Evolutionary conservation across 2,329 filamentous ascomycete genomes (phyloP), one percentile per base, ranked within the genome.

Genomic region (Diaporthe helianthi): DNA sequence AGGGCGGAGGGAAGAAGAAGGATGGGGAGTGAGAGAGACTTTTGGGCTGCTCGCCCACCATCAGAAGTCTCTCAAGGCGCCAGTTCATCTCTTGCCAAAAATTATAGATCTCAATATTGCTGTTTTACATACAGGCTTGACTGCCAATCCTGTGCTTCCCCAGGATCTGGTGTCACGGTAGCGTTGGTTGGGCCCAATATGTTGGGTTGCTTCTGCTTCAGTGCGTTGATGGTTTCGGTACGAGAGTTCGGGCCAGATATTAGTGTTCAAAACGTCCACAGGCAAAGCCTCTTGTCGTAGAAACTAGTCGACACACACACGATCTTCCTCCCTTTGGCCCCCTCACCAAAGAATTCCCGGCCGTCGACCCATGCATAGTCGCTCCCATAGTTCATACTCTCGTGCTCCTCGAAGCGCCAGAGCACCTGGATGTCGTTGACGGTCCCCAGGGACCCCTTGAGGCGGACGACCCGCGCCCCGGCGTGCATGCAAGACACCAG

Each of bases 401-500:
- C 84, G 77, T 98, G 94, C 77, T 95, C 92, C 74, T 93, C 91
- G 76, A 97, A 97, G 65, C 85, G 86, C 0, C 86, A 90, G 55
- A 94, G 73, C 1, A 95, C 83, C 52, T 86, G 82, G 69, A 96
- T 90, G 1, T 75, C 76, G 86, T 90, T 93, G 22, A 72, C 72
- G n/a, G 68, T 80, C 70, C 71, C 79, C 1, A 79, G 9, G 15
- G 46, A 22, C n/a, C 33, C 80, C 77, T 12, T 73, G 71, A 88
- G 75, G 47, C 84, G 80, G 8, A 91, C 75, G n/a, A 98, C 80
- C 66, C 90, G 87, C 12, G 89, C 85, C 0, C 96, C 96, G 2
- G 92, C 93, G 81, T 98, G 92, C 95, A 98, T 98, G 76, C 96
- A 98, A 54, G 93, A 97, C 19, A 91, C 94, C 49, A 98, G 82